A percentile compares a stretch with the other conserved stretches of the same genome.
Evolutionary conservation across 768 basidiomycete species (phyloP).

Genomic region (Lactarius akahatsu): DNA sequence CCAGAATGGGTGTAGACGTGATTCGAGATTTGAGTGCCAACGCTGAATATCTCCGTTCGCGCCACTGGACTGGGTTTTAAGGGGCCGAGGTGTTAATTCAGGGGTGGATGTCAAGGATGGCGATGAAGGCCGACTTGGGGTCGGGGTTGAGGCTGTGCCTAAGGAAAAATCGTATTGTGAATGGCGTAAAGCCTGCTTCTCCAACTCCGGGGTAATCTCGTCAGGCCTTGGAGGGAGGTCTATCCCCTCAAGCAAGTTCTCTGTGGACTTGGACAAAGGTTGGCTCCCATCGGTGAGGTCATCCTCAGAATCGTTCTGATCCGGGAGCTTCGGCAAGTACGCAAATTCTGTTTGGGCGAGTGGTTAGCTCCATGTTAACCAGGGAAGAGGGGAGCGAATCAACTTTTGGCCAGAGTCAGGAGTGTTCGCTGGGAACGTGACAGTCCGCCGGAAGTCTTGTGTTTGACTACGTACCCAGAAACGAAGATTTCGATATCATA

Average conservation of each 20-base stretch:
- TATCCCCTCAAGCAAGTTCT: conserved; percentile 47
- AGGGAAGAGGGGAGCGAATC: conserved; percentile 5
- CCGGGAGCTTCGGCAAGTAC: conserved; percentile 32
- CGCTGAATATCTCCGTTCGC: conserved; percentile 42
- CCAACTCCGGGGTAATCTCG: conserved; percentile 60
- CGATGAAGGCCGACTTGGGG: conserved; percentile 9
- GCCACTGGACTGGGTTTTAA: neutral
- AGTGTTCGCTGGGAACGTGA: conserved; percentile 78
- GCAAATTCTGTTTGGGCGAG: conserved; percentile 21
- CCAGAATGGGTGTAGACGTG: conserved; percentile 80
- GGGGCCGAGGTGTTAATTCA: conserved; percentile 1
- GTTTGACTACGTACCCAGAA: conserved; percentile 71
- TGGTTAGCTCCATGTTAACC: neutral
- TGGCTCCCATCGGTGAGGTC: conserved; percentile 33
- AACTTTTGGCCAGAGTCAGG: conserved; percentile 75
- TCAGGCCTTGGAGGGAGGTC: conserved; percentile 56
- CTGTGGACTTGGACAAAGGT: conserved; percentile 40
- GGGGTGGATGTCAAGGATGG: conserved; percentile 16
- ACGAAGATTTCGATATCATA: conserved; percentile 74
- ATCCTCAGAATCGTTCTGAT: conserved; percentile 32
- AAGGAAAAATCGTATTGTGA: conserved; percentile 21
- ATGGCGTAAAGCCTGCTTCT: conserved; percentile 47
- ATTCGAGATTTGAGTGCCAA: conserved; percentile 73
- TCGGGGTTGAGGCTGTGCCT: conserved; percentile 16
- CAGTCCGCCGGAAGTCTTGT: conserved; percentile 56